Evolutionary conservation across 2,329 filamentous ascomycete species (phyloP), one percentile per base, ranked within the genome.

Genomic region (Chrysosporium keratinophilum): DNA sequence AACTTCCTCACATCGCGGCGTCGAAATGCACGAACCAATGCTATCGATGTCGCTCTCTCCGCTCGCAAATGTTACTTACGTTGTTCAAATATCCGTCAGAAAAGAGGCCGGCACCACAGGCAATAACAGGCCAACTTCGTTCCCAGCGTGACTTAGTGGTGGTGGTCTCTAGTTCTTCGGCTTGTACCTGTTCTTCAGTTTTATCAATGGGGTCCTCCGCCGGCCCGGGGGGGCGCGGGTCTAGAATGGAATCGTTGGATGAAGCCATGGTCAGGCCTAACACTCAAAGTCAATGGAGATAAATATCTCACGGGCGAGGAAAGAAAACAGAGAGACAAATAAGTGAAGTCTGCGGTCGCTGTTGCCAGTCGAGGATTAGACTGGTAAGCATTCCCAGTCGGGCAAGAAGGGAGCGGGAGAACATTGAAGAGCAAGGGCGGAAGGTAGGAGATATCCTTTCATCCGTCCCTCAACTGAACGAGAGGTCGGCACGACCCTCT

Each of bases 11-110:
- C 4, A 7, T 12, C 2, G n/a, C 44, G 42, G 5, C 12, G 5
- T 34, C 15, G 10, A 35, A 46, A 2, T 34, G 14, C 5, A 46
- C 3, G 23, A 28, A 4, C 3, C 7, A 28, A 3, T 28, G 23
- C 23, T 7, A 28, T 28, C 23, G 23, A 28, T 3, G 23, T 7
- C 23, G 7, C 23, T 28, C 23, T 7, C 23, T 23, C 23, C 23
- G 23, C 23, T 28, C 23, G 23, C 23, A 28, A 28, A 28, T 7
- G 34, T 54, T 33, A 64, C 72, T 62, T 71, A 88, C 87, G 64
- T 87, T 88, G 71, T 95, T 94, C 65, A 95, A 80, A 68, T 95
- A 95, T 14, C 90, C 90, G 68, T 95, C 90, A 20, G 85, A 89
- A 70, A 95, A 95, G 1, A 95, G 77, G 63, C 90, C 90, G 50